Evolutionary conservation across 345 rosid genomes (phyloP).

Genomic region (Laguncularia racemosa): DNA sequence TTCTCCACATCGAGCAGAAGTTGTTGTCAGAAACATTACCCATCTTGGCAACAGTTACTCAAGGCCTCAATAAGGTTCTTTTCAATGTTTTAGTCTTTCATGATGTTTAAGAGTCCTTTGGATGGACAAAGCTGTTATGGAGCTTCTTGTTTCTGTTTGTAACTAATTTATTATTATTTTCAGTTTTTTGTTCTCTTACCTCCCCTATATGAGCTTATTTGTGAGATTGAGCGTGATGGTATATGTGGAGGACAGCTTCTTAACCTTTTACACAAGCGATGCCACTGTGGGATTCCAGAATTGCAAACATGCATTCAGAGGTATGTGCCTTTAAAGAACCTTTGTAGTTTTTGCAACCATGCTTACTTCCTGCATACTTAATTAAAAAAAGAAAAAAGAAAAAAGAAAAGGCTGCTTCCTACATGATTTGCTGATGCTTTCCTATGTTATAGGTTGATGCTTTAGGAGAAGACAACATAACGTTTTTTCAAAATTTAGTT

Average conservation of each 20-base stretch:
- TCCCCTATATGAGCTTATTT: slow-evolving; percentile 77
- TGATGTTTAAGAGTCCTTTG: background rate
- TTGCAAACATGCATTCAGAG: slow-evolving; percentile 89
- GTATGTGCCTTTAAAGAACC: slow-evolving; percentile 21
- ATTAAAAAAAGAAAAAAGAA: too few species aligned
- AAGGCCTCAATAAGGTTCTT: slow-evolving; percentile 85
- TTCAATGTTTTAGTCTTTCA: background rate
- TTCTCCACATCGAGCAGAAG: slow-evolving; percentile 84
- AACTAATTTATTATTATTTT: background rate
- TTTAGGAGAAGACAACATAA: background rate
- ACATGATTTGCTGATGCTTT: background rate
- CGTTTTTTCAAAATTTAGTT: too few species aligned
- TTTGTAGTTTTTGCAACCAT: slow-evolving; percentile 3
- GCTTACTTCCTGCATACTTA: background rate
- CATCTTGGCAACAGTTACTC: slow-evolving; percentile 73
- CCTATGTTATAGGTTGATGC: background rate
- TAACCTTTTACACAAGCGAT: slow-evolving; percentile 72
- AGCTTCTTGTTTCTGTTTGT: background rate
- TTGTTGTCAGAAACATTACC: slow-evolving; percentile 73
- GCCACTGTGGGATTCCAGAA: slow-evolving; percentile 98
- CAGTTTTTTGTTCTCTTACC: slow-evolving; percentile 90
- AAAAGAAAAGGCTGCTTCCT: too few species aligned
- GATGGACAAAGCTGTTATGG: background rate
- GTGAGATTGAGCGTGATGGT: slow-evolving; percentile 86
- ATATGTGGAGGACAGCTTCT: slow-evolving; percentile 89